Evolutionary conservation across 2,329 filamentous ascomycete species (phyloP), one percentile per base, ranked within the genome.

Genomic region (Neonectria coccinea): DNA sequence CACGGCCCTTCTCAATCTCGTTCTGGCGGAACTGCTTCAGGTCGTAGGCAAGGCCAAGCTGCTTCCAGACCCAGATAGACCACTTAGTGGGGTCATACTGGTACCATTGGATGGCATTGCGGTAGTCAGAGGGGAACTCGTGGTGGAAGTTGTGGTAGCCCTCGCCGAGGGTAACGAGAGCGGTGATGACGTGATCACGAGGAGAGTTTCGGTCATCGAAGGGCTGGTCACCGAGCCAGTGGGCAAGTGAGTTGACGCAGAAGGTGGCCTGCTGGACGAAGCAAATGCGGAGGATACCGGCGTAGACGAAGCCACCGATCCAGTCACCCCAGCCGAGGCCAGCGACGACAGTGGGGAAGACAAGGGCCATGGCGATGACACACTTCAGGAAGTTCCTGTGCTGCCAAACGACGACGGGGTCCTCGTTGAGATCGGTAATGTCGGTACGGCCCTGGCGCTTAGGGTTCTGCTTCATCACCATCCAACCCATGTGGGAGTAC

Each of bases 111-210:
- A 96, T 95, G 67, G 92, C 93, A 78, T 97, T 97, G 78, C 93
- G 92, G 88, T 96, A 97, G 80, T 97, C 93, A 11, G 92, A 95
- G 59, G 93, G 93, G 82, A 97, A 97, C 80, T 97, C 93, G 86
- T 97, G 93, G 83, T 97, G 93, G 87, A 97, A 97, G 86, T 97
- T 97, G 87, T 97, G 93, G 84, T 97, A 97, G 31, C 93, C 93
- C 82, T 94, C 93, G 53, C 93, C 93, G 22, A 97, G 90, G 47
- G 93, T 97, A 72, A 93, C 90, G 18, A 97, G 82, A 48, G 93
- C 93, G 44, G 93, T 97, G 80, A 97, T 88, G 77, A 95, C 87
- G 81, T 97, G 92, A 75, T 97, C 93, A 78, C 93, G 91, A 68
- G 93, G 93, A 66, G 91, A 94, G 88, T 97, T 95, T 81, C 92